These are phyloP conservation scores for Aegle marmelos DNA, from an alignment of 345 rosid species.

Conservation along the genomic window DNA sequence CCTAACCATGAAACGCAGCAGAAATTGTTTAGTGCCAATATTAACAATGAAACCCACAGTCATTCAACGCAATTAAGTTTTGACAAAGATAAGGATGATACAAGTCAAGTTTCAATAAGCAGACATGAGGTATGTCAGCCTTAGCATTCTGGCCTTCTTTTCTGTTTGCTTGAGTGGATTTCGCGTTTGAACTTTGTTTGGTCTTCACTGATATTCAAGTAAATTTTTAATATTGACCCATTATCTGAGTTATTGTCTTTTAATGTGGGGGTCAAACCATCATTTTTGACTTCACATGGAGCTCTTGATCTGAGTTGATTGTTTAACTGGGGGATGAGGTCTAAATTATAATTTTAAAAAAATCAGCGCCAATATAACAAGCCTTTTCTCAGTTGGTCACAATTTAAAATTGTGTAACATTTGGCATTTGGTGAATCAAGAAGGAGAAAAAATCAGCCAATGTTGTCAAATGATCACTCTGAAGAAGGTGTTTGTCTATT, in stretches of 20 bases:
- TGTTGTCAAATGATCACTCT: background rate
- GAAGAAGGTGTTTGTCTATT: background rate
- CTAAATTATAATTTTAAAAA: background rate
- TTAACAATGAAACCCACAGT: background rate
- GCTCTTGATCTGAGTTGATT: background rate
- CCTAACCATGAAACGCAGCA: slow-evolving; percentile 7
- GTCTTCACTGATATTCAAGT: background rate
- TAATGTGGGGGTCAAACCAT: background rate
- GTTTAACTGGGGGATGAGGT: background rate
- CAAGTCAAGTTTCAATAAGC: slow-evolving; percentile 22
- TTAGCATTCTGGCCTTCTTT: background rate
- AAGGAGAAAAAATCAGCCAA: background rate
- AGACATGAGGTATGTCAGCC: slow-evolving; percentile 28
- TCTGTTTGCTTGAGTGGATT: slow-evolving; percentile 1
- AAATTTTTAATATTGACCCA: background rate
- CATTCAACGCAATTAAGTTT: background rate
- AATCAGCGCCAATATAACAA: background rate
- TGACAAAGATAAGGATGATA: background rate
- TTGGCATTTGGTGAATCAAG: background rate
- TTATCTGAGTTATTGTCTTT: background rate
- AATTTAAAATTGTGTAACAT: background rate
- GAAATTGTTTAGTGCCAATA: background rate
- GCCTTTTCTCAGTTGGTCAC: background rate
- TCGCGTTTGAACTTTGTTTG: background rate
- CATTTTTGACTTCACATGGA: background rate